These are phyloP conservation scores for Friedmanniomyces endolithicus DNA, from an alignment of 495 filamentous ascomycete species.

Conservation along the genomic window DNA sequence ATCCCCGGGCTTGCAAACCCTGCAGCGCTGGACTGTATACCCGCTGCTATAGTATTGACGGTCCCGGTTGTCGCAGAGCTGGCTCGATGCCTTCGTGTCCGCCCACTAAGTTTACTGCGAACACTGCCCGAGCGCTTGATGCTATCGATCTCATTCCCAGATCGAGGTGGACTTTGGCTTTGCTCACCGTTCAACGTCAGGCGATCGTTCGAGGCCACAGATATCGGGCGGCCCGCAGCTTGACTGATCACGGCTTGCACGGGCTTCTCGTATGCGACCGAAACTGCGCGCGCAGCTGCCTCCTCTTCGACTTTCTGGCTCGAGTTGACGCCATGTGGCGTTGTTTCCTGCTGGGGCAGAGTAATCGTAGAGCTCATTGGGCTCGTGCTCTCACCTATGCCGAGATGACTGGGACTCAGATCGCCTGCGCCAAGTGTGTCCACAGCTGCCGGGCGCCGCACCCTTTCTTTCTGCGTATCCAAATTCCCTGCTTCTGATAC, in stretches of 20 bases:
- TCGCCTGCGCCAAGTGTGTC: constrained; percentile 85
- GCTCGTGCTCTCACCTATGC: constrained; percentile 47
- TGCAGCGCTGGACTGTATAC: constrained; percentile 50
- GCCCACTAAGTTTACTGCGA: constrained; percentile 56
- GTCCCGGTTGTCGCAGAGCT: constrained; percentile 72
- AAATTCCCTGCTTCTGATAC: constrained; percentile 22
- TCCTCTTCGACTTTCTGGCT: constrained; percentile 45
- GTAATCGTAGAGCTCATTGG: constrained; percentile 36
- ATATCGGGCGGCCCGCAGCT: constrained; percentile 19
- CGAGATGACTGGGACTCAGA: constrained; percentile 72
- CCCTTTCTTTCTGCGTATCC: constrained; percentile 20
- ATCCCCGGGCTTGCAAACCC: constrained; percentile 52
- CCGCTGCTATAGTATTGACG: constrained; percentile 49
- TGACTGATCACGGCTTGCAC: constrained; percentile 12
- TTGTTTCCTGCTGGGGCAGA: constrained; percentile 33
- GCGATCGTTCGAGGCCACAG: constrained; percentile 22
- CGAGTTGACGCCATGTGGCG: constrained; percentile 33
- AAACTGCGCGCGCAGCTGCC: constrained; percentile 46
- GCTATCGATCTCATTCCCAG: constrained; percentile 56
- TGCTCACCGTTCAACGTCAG: constrained; percentile 22
- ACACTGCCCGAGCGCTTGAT: constrained; percentile 69
- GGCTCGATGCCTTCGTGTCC: constrained; percentile 57
- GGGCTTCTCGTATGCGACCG: constrained; percentile 47
- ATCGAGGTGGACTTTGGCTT: constrained; percentile 40
- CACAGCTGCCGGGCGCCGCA: constrained; percentile 48